These are phyloP conservation scores for Nasturtium officinale DNA, from an alignment of 345 rosid species.

Conservation along the genomic window DNA sequence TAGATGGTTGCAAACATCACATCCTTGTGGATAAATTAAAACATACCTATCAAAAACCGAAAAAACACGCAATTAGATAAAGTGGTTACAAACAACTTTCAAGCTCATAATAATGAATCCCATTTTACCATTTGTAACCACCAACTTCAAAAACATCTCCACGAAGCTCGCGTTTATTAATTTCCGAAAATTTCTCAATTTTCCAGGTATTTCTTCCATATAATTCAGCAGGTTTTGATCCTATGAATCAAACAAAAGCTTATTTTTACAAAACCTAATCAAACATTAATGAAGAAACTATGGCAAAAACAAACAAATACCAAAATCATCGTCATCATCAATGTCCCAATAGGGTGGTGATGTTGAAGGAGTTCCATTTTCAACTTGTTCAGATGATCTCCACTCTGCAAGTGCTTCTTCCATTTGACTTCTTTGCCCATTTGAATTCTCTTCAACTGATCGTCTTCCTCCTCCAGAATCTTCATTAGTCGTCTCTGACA, in stretches of 20 bases:
- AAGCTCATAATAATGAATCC: constrained; percentile 9
- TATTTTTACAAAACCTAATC: background rate
- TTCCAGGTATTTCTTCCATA: constrained; percentile 86
- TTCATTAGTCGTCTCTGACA: constrained; percentile 70
- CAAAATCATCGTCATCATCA: constrained; percentile 74
- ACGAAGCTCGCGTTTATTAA: constrained; percentile 78
- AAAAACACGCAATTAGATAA: constrained; percentile 6
- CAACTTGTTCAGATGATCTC: constrained; percentile 94
- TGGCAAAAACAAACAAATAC: constrained; percentile 41
- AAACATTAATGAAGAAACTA: background rate
- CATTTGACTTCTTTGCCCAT: constrained; percentile 60
- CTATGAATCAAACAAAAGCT: constrained; percentile 39
- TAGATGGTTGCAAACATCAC: constrained; percentile 91
- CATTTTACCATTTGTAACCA: constrained; percentile 85
- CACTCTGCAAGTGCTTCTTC: constrained; percentile 88
- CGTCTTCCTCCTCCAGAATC: constrained; percentile 68
- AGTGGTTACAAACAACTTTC: background rate
- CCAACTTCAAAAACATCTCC: constrained; percentile 83
- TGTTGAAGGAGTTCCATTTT: constrained; percentile 83
- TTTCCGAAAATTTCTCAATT: constrained; percentile 86
- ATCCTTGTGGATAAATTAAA: constrained; percentile 84
- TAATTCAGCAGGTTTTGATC: constrained; percentile 73
- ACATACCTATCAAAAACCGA: constrained; percentile 66
- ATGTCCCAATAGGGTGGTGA: constrained; percentile 91
- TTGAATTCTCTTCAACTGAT: constrained; percentile 66